Percentiles rank a stretch among this genome's conserved stretches.
These are phyloP conservation scores for Dioscorea zingiberensis DNA, from an alignment of 106 monocot species.

Conservation along the genomic window DNA sequence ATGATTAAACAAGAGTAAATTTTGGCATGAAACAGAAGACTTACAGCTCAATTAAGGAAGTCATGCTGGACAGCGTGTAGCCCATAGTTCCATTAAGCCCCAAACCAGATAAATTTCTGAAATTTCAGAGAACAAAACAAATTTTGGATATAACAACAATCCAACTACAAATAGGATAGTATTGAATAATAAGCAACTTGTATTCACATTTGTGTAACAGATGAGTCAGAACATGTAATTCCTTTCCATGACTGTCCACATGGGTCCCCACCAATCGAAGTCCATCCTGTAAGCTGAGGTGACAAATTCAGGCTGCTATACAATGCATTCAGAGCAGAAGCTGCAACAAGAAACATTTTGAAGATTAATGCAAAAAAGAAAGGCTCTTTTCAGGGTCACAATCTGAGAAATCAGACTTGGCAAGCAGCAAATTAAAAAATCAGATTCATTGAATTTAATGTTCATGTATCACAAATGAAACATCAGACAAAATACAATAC, in stretches of 20 bases:
- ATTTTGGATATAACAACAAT: not conserved
- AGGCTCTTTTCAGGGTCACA: no score
- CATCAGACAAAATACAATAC: no score
- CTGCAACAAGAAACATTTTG: constrained; percentile 22
- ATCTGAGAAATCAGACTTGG: no score
- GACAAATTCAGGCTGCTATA: constrained; percentile 51
- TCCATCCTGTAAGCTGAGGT: constrained; percentile 54
- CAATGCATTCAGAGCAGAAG: constrained; percentile 47
- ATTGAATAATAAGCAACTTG: not conserved
- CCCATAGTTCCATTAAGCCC: constrained; percentile 50
- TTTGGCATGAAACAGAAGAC: constrained; percentile 1
- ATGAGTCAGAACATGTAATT: constrained; percentile 50
- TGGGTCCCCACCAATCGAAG: constrained; percentile 49
- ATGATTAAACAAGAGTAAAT: not conserved
- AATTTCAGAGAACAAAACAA: not conserved
- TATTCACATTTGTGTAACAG: constrained; percentile 47
- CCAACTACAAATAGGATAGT: not conserved
- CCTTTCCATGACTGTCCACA: constrained; percentile 64
- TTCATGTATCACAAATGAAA: no score
- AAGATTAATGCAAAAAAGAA: no score
- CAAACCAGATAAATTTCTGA: constrained; percentile 46
- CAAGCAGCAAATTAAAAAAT: no score
- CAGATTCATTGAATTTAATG: no score
- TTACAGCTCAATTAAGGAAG: constrained; percentile 49
- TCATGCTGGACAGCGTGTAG: constrained; percentile 41